Conservation (phyloP, 805 yeast genomes). For the Candida pini region DNA sequence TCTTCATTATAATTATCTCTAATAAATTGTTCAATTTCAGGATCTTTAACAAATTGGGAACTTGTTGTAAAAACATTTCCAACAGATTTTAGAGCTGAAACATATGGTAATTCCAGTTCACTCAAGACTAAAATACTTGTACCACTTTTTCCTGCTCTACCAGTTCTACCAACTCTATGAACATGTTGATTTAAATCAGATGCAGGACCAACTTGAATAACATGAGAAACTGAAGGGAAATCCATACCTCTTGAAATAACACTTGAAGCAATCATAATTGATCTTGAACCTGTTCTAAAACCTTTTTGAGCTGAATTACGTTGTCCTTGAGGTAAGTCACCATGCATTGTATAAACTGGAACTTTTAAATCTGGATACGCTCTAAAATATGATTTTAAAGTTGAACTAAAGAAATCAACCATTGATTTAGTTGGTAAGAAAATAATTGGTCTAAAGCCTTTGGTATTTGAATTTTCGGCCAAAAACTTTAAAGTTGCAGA, state of each 20-base stretch:
- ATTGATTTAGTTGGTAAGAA: conserved; percentile 75
- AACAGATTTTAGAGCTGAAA: conserved; percentile 43
- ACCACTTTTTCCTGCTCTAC: conserved; percentile 83
- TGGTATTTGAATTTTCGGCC: conserved; percentile 25
- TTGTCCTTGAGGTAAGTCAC: conserved; percentile 62
- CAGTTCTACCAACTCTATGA: conserved; percentile 95
- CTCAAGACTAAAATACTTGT: conserved; percentile 57
- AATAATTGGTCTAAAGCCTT: conserved; percentile 68
- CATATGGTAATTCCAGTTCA: conserved; percentile 51
- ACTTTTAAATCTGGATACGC: conserved; percentile 12
- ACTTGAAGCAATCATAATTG: conserved; percentile 77
- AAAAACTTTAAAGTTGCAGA: conserved; percentile 52
- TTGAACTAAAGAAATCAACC: conserved; percentile 50
- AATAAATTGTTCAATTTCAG: conserved; percentile 31
- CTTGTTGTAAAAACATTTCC: conserved; percentile 49
- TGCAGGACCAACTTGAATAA: conserved; percentile 78
- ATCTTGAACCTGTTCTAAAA: conserved; percentile 33
- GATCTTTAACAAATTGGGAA: conserved; percentile 32
- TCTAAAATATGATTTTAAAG: conserved; percentile 28
- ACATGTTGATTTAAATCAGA: conserved; percentile 71
- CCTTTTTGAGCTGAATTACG: conserved; percentile 37
- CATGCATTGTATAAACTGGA: conserved; percentile 45
- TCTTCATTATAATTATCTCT: too few relatives aligned
- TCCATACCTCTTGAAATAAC: conserved; percentile 98
- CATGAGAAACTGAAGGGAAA: conserved; percentile 82